Conservation (phyloP, 2,329 filamentous ascomycete species). For the Ceratocystis papillata region DNA sequence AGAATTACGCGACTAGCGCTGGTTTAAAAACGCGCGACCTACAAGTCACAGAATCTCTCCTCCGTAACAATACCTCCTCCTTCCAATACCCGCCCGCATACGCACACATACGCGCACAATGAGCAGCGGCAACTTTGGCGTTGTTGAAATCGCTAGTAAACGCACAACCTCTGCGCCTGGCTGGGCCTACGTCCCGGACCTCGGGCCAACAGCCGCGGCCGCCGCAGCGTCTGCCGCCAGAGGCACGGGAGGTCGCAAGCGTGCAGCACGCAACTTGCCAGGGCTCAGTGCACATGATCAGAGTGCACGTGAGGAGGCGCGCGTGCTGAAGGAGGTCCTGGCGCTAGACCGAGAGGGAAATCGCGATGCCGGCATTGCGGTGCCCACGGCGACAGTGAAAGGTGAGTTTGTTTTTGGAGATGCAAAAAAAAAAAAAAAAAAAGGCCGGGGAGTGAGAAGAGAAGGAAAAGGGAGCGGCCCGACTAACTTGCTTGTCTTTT, state of each 20-base stretch:
- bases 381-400: constrained; percentile 44
- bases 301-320: constrained; percentile 70
- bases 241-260: constrained; percentile 52
- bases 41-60: no score
- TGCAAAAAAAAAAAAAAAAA: not conserved
- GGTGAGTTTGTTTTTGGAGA: constrained; percentile 29
- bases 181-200: constrained; percentile 86
- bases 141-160: constrained; percentile 68
- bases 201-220: constrained; percentile 47
- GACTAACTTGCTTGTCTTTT: not conserved
- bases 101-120: not conserved
- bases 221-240: constrained; percentile 38
- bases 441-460: not conserved
- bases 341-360: constrained; percentile 73
- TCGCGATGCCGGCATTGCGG: constrained; percentile 58
- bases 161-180: constrained; percentile 64
- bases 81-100: not conserved
- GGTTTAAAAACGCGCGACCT: no score
- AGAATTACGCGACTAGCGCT: no score
- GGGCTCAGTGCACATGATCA: constrained; percentile 51
- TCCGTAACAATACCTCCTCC: no score
- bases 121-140: constrained; percentile 57
- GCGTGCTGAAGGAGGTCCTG: constrained; percentile 68
- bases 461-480: not conserved
- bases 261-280: constrained; percentile 51